Percentiles rank a stretch among this genome's conserved stretches.
Evolutionary conservation across 768 basidiomycete genomes (phyloP).

Genomic region (Cystofilobasidium bisporidii): DNA sequence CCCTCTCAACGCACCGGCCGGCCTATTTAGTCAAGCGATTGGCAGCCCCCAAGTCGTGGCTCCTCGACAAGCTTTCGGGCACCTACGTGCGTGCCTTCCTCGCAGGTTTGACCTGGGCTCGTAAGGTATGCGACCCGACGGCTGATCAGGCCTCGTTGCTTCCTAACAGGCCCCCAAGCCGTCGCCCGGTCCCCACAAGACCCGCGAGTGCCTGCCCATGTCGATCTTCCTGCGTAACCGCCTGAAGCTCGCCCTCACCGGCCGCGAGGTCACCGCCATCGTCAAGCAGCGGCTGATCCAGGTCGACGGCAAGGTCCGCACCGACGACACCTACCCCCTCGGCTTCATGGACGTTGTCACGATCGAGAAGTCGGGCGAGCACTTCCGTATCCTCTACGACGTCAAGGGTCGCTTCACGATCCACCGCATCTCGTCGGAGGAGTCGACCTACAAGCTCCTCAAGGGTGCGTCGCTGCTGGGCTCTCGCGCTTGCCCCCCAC

Average conservation of each 20-base stretch:
- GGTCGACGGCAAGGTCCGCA: constrained; percentile 88
- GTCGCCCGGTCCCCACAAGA: constrained; percentile 97
- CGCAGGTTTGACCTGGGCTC: constrained; percentile 16
- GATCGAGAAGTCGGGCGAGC: constrained; percentile 95
- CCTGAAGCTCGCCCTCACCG: constrained; percentile 96
- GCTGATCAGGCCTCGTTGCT: constrained; percentile 3
- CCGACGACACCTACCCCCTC: constrained; percentile 90
- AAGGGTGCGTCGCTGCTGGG: constrained; percentile 41
- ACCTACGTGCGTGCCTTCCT: constrained; percentile 40
- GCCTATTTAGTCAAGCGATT: constrained; percentile 64
- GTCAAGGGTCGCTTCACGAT: constrained; percentile 99
- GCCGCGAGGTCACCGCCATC: constrained; percentile 88
- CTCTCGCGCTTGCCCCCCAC: too few species aligned
- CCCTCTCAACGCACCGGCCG: neutral
- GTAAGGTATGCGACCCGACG: too few species aligned
- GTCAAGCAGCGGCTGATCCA: constrained; percentile 94
- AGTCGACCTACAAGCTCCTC: constrained; percentile 91
- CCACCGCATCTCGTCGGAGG: constrained; percentile 97
- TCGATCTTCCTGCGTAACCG: constrained; percentile 97
- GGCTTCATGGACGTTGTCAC: constrained; percentile 98
- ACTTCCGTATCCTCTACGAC: constrained; percentile 98
- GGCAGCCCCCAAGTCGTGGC: constrained; percentile 96
- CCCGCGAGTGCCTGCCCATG: constrained; percentile 94
- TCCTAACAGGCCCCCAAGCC: constrained; percentile 69
- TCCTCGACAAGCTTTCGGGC: constrained; percentile 87